Evolutionary conservation across 805 yeast genomes (phyloP).

Genomic region (Saturnispora silvae): DNA sequence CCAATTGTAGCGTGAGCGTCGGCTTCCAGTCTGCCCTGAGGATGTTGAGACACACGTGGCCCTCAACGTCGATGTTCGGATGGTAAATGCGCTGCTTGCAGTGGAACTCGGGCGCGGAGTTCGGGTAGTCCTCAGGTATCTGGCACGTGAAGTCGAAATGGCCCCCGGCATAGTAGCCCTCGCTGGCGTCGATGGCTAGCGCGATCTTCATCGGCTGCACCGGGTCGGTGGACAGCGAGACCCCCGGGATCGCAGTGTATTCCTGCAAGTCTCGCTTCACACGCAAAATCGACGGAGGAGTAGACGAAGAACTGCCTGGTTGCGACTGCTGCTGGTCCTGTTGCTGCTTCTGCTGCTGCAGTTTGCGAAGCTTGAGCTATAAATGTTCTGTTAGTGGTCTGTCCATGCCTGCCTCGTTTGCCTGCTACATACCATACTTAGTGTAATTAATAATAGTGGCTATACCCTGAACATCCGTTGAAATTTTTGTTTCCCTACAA

Average conservation of each 20-base stretch:
- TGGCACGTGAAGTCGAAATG: slow-evolving; percentile 56
- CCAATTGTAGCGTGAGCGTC: slow-evolving; percentile 68
- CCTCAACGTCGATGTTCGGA: slow-evolving; percentile 85
- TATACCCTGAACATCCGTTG: too few relatives aligned
- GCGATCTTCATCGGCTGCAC: slow-evolving; percentile 52
- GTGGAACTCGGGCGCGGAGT: slow-evolving; percentile 80
- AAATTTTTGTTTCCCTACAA: too few relatives aligned
- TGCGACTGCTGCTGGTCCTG: slow-evolving; percentile 13
- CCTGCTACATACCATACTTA: too few relatives aligned
- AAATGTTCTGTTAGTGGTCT: too few relatives aligned
- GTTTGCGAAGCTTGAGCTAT: slow-evolving; percentile 23
- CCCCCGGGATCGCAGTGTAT: slow-evolving; percentile 39
- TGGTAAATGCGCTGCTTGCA: slow-evolving; percentile 71
- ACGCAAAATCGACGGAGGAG: slow-evolving; percentile 38
- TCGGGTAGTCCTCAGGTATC: slow-evolving; percentile 70
- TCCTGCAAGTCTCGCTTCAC: slow-evolving; percentile 70
- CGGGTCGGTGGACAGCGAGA: slow-evolving; percentile 30
- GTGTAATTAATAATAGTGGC: too few relatives aligned
- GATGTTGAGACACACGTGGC: slow-evolving; percentile 86
- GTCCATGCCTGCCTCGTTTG: too few relatives aligned
- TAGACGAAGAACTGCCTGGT: background rate
- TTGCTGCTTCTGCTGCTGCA: slow-evolving; percentile 18
- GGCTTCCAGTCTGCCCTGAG: slow-evolving; percentile 96
- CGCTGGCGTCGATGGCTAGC: slow-evolving; percentile 50
- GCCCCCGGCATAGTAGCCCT: slow-evolving; percentile 66